Conservation (phyloP, 306 rosid species). For the Herpetospermum pedunculosum region DNA sequence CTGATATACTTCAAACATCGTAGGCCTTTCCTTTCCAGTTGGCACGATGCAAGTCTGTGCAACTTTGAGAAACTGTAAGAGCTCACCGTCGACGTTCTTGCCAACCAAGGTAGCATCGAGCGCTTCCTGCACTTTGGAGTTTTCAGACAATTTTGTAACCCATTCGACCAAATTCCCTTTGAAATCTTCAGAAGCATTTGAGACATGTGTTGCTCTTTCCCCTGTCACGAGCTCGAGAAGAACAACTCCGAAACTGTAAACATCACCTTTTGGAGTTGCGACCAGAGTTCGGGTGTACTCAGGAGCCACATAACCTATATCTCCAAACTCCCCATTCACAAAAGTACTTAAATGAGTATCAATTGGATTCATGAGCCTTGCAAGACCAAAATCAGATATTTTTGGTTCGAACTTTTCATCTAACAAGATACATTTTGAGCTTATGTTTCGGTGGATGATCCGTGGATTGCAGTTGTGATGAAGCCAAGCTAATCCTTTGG, state of each 20-base stretch:
- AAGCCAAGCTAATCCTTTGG: slow-evolving; percentile 91
- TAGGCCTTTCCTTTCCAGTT: slow-evolving; percentile 74
- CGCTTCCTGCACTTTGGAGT: slow-evolving; percentile 41
- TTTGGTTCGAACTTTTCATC: slow-evolving; percentile 73
- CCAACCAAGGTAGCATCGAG: slow-evolving; percentile 47
- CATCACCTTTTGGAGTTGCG: slow-evolving; percentile 89
- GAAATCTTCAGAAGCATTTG: slow-evolving; percentile 66
- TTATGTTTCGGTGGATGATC: slow-evolving; percentile 81
- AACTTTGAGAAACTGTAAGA: slow-evolving; percentile 82
- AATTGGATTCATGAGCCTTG: slow-evolving; percentile 85
- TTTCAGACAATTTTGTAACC: slow-evolving; percentile 37
- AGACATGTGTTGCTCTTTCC: slow-evolving; percentile 55
- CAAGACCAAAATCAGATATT: slow-evolving; percentile 92
- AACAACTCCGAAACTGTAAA: slow-evolving; percentile 81
- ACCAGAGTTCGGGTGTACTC: slow-evolving; percentile 79
- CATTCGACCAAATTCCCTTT: slow-evolving; percentile 85
- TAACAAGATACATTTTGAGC: slow-evolving; percentile 80
- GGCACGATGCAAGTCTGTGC: slow-evolving; percentile 57
- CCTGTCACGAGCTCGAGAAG: slow-evolving; percentile 93
- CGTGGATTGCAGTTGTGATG: slow-evolving; percentile 97
- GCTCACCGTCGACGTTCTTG: slow-evolving; percentile 59
- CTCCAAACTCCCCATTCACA: slow-evolving; percentile 90
- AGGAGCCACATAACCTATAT: slow-evolving; percentile 90
- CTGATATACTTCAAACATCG: slow-evolving; percentile 95
- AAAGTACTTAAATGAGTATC: slow-evolving; percentile 96